These are phyloP conservation scores for Neonectria coccinea DNA, from an alignment of 2,329 filamentous ascomycete species.

Conservation along the genomic window DNA sequence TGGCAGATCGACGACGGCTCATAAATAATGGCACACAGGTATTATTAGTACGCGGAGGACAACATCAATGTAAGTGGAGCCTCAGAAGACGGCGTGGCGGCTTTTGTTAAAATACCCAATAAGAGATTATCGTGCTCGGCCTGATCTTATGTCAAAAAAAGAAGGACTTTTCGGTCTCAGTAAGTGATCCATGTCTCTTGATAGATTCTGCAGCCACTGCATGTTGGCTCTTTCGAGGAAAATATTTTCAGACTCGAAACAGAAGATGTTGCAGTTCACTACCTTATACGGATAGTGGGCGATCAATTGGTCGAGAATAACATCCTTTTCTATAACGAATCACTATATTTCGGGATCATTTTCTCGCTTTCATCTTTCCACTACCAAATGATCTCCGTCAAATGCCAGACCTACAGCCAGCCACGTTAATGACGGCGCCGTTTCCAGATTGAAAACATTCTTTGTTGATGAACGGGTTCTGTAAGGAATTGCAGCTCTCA, in stretches of 20 bases:
- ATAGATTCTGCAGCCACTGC: neutral
- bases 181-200: neutral
- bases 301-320: neutral
- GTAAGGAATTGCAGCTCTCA: neutral
- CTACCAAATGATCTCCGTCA: neutral
- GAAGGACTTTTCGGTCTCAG: neutral
- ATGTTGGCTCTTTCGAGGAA: neutral
- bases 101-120: too few relatives aligned
- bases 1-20: neutral
- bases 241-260: neutral
- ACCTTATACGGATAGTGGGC: neutral
- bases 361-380: neutral
- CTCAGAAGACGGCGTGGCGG: constrained; percentile 39
- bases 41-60: constrained; percentile 37
- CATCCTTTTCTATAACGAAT: neutral
- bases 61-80: constrained; percentile 42
- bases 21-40: constrained; percentile 24
- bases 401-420: neutral
- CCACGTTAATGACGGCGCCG: neutral
- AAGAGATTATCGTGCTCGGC: too few relatives aligned
- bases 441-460: too few relatives aligned
- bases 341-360: neutral
- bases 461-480: neutral
- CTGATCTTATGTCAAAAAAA: neutral
- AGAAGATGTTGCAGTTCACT: neutral